Percentiles rank a stretch among this genome's conserved stretches.
Conservation (phyloP, 192 early-diverging fungal genomes). For the Coemansia sp. region DNA sequence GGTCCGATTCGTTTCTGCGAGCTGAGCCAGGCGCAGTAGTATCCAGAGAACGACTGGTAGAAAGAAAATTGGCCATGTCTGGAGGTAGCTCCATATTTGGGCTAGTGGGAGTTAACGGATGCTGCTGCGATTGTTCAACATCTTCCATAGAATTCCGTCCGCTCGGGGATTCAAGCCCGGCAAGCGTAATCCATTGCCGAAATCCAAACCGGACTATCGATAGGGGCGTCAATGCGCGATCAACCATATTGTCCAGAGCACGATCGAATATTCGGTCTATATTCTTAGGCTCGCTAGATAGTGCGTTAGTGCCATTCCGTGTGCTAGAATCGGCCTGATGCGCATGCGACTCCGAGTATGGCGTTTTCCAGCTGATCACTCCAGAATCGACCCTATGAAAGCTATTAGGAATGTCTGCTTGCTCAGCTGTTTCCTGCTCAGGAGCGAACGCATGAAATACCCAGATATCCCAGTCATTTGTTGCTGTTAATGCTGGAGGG, state of each 20-base stretch:
- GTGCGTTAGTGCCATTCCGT: background rate
- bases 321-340: background rate
- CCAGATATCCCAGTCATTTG: slow-evolving; percentile 33
- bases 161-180: slow-evolving; percentile 1
- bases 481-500: background rate
- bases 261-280: slow-evolving; percentile 20
- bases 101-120: slow-evolving; percentile 26
- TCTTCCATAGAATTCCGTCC: too few relatives aligned
- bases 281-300: background rate
- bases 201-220: slow-evolving; percentile 49
- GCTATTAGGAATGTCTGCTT: background rate
- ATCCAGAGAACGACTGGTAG: slow-evolving; percentile 12
- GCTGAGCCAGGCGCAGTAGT: background rate
- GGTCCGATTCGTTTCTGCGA: background rate
- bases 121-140: background rate
- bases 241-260: slow-evolving; percentile 41
- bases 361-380: slow-evolving; percentile 5
- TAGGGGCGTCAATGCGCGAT: slow-evolving; percentile 35
- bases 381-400: background rate
- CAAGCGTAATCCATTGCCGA: slow-evolving; percentile 41
- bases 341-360: background rate
- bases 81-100: slow-evolving; percentile 16
- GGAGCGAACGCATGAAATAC: slow-evolving; percentile 9
- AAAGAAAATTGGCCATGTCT: slow-evolving; percentile 14
- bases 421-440: background rate